Percentiles rank a stretch among this genome's conserved stretches.
Conservation (phyloP, 106 monocot genomes). For the Hemerocallis citrina region DNA sequence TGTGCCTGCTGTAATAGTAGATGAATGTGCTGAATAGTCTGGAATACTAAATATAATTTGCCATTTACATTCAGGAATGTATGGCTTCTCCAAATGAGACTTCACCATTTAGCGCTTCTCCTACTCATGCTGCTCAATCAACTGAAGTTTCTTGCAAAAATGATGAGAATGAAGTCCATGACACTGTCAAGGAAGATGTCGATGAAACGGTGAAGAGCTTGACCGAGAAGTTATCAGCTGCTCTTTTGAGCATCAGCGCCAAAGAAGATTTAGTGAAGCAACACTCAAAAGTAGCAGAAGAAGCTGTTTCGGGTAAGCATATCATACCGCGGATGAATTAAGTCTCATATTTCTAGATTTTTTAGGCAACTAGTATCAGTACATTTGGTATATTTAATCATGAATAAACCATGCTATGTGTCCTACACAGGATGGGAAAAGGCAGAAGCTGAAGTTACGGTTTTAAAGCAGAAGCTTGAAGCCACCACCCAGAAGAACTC, state of each 20-base stretch:
- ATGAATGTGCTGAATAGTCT: neutral
- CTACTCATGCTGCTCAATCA: constrained; percentile 23
- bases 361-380: neutral
- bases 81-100: no score
- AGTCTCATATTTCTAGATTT: neutral
- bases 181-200: constrained; percentile 25
- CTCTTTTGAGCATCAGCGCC: constrained; percentile 50
- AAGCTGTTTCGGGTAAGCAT: constrained; percentile 70
- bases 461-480: constrained; percentile 65
- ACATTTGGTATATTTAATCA: neutral
- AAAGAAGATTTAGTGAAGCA: constrained; percentile 83
- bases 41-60: neutral
- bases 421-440: constrained; percentile 65
- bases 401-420: neutral
- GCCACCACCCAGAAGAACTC: constrained; percentile 39
- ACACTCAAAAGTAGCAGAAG: constrained; percentile 83
- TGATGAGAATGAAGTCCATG: constrained; percentile 19
- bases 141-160: constrained; percentile 29
- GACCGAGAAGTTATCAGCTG: constrained; percentile 59
- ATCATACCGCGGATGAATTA: neutral
- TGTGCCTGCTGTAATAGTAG: neutral
- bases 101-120: constrained; percentile 20
- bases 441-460: constrained; percentile 53
- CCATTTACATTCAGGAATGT: neutral
- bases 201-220: constrained; percentile 48